Evolutionary conservation across 805 yeast genomes (phyloP), one percentile per base, ranked within the genome.

Genomic region (Tetrapisispora taiwanensis): DNA sequence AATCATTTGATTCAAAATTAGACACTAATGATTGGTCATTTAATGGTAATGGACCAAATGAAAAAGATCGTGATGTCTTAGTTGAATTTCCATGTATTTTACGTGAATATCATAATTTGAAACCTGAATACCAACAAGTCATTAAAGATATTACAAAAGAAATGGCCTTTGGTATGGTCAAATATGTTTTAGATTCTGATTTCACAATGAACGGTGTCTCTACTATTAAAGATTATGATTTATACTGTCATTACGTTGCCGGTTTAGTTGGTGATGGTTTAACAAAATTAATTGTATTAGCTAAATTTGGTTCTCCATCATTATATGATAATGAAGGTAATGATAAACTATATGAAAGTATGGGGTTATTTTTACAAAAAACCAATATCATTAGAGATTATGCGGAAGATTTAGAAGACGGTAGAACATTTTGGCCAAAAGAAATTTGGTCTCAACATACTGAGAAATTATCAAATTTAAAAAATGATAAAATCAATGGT

Each of bases 101-200:
- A 54, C 54, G 64, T 7, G 94, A 86, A 61, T 89, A 72, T 63
- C 89, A 84, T 62, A 69, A 71, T 48, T 72, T 92, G 57, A 78
- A 79, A 56, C 79, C 85, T 7, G 79, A 72, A 46, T 90, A 88
- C 65, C 90, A 84, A 66, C 82, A 74, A 44, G 80, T 88, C 32
- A 78, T 92, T 53, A 75, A 74, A 53, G 86, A 83, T 48, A 85
- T 88, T 55, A 81, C 96, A 37, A 53, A 69, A 45, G 73, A 82
- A 63, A 92, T 92, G 98, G 98, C 97, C 46, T 80, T 85, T 52
- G 98, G 98, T 45, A 92, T 92, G 98, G 97, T 97, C 26, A 89
- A 86, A 58, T 92, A 90, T 66, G 79, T 85, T 44, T 70, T 74
- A 54, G 80, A 84, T 57, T 92, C 83, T 42, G 74, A 82, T 49